Conservation (phyloP, 2,329 filamentous ascomycete species). For the Clonostachys rosea region DNA sequence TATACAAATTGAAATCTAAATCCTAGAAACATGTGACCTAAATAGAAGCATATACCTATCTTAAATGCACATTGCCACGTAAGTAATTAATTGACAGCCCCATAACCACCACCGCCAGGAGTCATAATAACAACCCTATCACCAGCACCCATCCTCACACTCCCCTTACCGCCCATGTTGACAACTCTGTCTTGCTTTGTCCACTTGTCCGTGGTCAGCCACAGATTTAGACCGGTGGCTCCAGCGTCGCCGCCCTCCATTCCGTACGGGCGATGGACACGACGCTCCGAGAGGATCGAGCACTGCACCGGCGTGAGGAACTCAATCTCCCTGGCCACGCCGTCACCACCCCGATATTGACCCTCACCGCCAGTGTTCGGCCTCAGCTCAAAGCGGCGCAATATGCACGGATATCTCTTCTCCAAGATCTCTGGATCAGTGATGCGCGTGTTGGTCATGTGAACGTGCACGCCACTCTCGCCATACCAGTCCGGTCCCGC, state of each 20-base stretch:
- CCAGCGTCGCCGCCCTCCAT: constrained; percentile 21
- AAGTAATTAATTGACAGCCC: background rate
- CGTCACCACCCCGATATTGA: constrained; percentile 21
- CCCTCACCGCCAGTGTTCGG: constrained; percentile 20
- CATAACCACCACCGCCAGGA: constrained; percentile 24
- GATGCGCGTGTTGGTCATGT: constrained; percentile 23
- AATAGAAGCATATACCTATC: too few species aligned
- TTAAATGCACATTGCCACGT: too few species aligned
- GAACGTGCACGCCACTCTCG: constrained; percentile 16
- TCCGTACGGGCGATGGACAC: constrained; percentile 24
- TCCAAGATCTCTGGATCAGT: constrained; percentile 26
- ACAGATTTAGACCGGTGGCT: constrained; percentile 16
- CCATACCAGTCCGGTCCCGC: constrained; percentile 20
- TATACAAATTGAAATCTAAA: too few species aligned
- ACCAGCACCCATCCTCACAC: constrained; percentile 18
- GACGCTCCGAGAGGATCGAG: constrained; percentile 25
- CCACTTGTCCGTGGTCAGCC: constrained; percentile 15
- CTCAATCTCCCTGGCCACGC: constrained; percentile 25
- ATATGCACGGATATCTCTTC: constrained; percentile 22
- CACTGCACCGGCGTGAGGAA: constrained; percentile 20
- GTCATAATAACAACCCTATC: constrained; percentile 27
- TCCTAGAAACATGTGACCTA: too few species aligned
- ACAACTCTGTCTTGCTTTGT: constrained; percentile 10
- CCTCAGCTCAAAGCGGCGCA: constrained; percentile 19
- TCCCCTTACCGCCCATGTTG: constrained; percentile 21